Conservation (phyloP, 139 green algal species). For the Pleodorina starrii region DNA sequence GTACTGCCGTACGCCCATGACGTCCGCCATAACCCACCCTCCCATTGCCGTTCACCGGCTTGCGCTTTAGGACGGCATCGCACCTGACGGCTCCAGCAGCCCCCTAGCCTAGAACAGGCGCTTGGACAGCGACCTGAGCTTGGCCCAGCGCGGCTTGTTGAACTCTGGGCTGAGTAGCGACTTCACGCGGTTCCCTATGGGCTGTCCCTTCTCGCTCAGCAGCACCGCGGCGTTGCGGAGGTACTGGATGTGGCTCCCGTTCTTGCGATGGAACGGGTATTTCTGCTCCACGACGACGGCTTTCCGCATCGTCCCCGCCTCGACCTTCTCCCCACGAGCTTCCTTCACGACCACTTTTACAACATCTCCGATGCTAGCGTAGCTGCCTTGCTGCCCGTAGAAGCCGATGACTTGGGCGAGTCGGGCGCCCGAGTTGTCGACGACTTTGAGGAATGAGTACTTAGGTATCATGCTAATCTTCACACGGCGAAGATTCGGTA, state of each 20-base stretch:
- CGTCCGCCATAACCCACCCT: too few species aligned
- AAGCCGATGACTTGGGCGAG: slow-evolving; percentile 64
- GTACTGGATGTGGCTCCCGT: slow-evolving; percentile 69
- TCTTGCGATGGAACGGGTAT: slow-evolving; percentile 59
- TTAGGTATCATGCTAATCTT: slow-evolving; percentile 57
- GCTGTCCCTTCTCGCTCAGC: slow-evolving; percentile 74
- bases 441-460: slow-evolving; percentile 64
- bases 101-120: slow-evolving; percentile 62
- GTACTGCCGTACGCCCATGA: too few species aligned
- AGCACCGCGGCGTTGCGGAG: slow-evolving; percentile 67
- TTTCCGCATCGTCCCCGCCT: slow-evolving; percentile 65
- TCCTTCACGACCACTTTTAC: slow-evolving; percentile 76
- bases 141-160: slow-evolving; percentile 63
- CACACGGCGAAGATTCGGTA: too few species aligned
- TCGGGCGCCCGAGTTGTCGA: slow-evolving; percentile 68
- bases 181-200: slow-evolving; percentile 67
- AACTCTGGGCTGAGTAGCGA: slow-evolving; percentile 68
- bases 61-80: too few species aligned
- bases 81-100: too few species aligned
- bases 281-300: slow-evolving; percentile 70
- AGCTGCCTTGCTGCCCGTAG: slow-evolving; percentile 54
- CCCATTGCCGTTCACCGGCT: too few species aligned
- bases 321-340: slow-evolving; percentile 65
- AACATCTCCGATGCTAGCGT: slow-evolving; percentile 61
- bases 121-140: slow-evolving; percentile 52